Base-by-base conservation (phyloP, 2,329 filamentous ascomycete species). In the Zarea fungicola region DNA sequence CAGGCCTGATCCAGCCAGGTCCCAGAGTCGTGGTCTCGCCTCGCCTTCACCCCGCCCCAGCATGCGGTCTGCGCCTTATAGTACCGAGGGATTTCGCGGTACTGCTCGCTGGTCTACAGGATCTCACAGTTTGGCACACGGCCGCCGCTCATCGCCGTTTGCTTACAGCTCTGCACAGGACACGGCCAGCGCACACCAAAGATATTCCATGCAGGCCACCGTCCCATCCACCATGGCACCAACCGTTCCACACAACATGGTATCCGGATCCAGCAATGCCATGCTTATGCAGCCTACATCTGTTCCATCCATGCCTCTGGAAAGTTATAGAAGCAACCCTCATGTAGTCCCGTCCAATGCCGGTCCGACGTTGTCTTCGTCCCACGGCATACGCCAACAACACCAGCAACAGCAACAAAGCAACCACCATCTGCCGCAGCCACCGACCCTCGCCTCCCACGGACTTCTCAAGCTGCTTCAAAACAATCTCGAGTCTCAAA, bases 51-150 rank as follows among this genome's bases (percentile, higher is more conserved):
- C 86, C 19, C 77, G 85, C 37, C 82, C 81, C 26, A 81, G 76
- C 48, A 74, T 84, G 61, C 79, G 85, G 53, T 80, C 84, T 34
- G 83, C 81, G 16, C 86, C 86, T 1, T 89, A 89, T 67, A 83
- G 72, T 43, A 74, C 88, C 43, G 85, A 89, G 39, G 77, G 75
- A 45, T 74, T 73, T 39, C 78, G 84, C 54, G 81, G 76, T 62
- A 81, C 75, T 62, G 89, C 89, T 72, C 76, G 86, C 56, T 90
- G 86, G 85, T 89, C 86, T 18, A 89, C 86, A 4, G 85, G 85
- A 13, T 87, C 84, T 4, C 88, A 84, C 52, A 82, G 77, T 18
- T 77, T 81, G 2, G 65, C 72, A 18, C 72, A 73, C 21, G 78
- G 69, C 58, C 71, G 78, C 49, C 73, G 82, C 26, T 74, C 77